Percentiles rank a stretch among this genome's conserved stretches.
Conservation (phyloP, 129 eudicot species). For the Escallonia herrerae region DNA sequence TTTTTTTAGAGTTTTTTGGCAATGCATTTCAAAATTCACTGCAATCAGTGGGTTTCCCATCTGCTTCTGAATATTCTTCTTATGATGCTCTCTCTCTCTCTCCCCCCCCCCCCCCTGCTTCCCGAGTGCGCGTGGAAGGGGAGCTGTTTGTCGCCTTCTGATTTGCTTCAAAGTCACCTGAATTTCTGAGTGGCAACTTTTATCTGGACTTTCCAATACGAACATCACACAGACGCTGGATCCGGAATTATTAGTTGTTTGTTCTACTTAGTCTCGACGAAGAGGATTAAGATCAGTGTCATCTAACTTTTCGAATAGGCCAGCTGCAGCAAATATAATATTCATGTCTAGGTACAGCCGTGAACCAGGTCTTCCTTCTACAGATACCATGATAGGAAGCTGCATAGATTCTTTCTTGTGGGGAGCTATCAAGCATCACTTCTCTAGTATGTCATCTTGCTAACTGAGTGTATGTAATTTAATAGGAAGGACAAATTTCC, state of each 20-base stretch:
- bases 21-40: background rate
- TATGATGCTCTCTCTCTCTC: background rate
- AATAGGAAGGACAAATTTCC: conserved; percentile 21
- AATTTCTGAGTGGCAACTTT: background rate
- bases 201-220: conserved; percentile 6
- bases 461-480: background rate
- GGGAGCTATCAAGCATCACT: conserved; percentile 5
- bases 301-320: conserved; percentile 22
- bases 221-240: conserved; percentile 1
- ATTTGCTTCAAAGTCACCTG: conserved; percentile 10
- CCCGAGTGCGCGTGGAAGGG: too few species aligned
- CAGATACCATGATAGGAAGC: background rate
- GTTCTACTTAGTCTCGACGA: conserved; percentile 20
- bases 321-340: conserved; percentile 3
- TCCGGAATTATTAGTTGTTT: conserved; percentile 21
- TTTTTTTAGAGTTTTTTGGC: background rate
- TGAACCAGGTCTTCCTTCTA: background rate
- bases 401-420: background rate
- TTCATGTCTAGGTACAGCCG: background rate
- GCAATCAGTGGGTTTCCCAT: background rate
- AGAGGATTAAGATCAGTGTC: conserved; percentile 19
- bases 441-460: background rate
- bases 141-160: conserved; percentile 17
- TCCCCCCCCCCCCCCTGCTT: too few species aligned
- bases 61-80: background rate